phyloP scores from a whole-genome alignment of 106 monocot genomes.

The Apostasia shenzhenica region DNA sequence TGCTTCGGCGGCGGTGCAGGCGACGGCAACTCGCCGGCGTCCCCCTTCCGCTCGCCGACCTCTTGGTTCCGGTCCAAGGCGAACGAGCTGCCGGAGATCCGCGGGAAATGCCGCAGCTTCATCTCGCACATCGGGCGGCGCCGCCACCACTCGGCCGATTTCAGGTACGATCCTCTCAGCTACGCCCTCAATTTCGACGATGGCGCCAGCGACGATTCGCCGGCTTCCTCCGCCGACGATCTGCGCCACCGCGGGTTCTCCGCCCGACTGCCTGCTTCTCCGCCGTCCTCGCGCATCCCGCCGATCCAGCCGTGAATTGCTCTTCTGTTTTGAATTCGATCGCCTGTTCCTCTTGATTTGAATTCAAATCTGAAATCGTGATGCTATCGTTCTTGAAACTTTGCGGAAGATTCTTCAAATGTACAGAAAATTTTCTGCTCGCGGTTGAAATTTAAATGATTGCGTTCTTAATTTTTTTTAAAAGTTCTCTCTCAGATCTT shows the following conservation, averaged over 20 bases:
- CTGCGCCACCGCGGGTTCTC: neutral
- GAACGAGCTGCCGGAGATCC: conserved; percentile 16
- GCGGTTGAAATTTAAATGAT: no score
- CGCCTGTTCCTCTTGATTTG: no score
- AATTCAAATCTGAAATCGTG: no score
- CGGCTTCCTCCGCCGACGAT: neutral
- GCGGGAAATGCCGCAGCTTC: conserved; percentile 5
- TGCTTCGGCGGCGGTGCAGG: neutral
- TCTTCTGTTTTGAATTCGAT: no score
- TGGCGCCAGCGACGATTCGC: neutral
- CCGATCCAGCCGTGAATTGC: no score
- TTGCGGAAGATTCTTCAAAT: no score
- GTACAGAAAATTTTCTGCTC: no score
- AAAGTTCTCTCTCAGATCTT: no score
- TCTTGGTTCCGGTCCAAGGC: conserved; percentile 23
- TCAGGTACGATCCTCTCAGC: conserved; percentile 35
- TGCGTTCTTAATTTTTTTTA: no score
- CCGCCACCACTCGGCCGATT: conserved; percentile 30
- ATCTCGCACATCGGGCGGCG: conserved; percentile 6
- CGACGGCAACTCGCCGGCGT: neutral
- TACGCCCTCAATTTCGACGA: conserved; percentile 49
- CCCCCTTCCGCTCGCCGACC: conserved; percentile 4
- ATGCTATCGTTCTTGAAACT: no score
- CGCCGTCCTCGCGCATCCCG: neutral
- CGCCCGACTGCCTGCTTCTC: neutral